Evolutionary conservation across 2,329 filamentous ascomycete species (phyloP).

Genomic region (Leptographium galeiforme): DNA sequence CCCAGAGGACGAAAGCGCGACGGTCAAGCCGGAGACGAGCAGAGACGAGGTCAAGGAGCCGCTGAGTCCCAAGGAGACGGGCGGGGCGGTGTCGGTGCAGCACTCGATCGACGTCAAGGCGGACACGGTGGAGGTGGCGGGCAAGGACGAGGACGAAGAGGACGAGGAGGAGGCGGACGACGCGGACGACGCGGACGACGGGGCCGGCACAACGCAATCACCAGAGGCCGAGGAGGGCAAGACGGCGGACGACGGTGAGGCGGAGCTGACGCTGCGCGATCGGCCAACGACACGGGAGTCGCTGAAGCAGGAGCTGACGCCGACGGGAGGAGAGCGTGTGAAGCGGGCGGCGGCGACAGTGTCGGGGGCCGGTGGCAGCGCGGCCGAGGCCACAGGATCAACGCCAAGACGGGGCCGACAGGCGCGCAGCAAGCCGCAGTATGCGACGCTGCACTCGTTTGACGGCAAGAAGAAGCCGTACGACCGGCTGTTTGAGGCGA

Average conservation of each 20-base stretch:
- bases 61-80: conserved; percentile 37
- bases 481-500: conserved; percentile 36
- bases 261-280: not conserved
- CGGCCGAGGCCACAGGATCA: not conserved
- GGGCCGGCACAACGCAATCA: not conserved
- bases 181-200: conserved; percentile 3
- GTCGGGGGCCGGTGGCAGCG: conserved; percentile 10
- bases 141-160: conserved; percentile 23
- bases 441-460: conserved; percentile 12
- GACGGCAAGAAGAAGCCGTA: conserved; percentile 30
- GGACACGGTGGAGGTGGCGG: conserved; percentile 22
- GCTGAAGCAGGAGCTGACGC: conserved; percentile 7
- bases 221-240: not conserved
- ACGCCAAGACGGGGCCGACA: conserved; percentile 5
- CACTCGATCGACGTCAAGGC: conserved; percentile 40
- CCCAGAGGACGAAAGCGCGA: conserved; percentile 14
- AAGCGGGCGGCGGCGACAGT: conserved; percentile 7
- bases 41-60: conserved; percentile 28
- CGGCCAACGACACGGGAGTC: not conserved
- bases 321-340: conserved; percentile 6
- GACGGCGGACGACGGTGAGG: not conserved
- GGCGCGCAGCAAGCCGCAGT: conserved; percentile 24
- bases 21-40: conserved; percentile 16
- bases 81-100: conserved; percentile 32
- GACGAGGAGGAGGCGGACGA: conserved; percentile 19